These are phyloP conservation scores for Teunomyces pallodes DNA, from an alignment of 805 yeast genomes.

Conservation along the genomic window DNA sequence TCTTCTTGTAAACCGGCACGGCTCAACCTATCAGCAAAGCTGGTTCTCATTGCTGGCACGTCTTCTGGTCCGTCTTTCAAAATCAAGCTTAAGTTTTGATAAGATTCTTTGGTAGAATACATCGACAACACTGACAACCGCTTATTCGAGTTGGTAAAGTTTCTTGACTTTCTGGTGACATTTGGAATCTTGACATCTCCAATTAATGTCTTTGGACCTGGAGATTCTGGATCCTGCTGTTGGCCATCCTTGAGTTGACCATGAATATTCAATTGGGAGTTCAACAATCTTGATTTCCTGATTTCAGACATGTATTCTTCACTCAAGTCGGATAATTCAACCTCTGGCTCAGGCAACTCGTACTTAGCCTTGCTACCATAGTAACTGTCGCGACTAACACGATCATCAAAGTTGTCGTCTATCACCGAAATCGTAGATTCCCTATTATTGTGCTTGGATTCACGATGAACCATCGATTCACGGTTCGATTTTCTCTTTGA, in stretches of 20 bases:
- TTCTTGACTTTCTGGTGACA: slow-evolving; percentile 65
- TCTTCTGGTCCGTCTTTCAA: slow-evolving; percentile 19
- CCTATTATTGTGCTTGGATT: slow-evolving; percentile 17
- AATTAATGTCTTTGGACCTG: slow-evolving; percentile 48
- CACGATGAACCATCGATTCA: slow-evolving; percentile 8
- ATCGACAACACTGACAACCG: slow-evolving; percentile 70
- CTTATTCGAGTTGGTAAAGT: slow-evolving; percentile 60
- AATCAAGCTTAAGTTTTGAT: slow-evolving; percentile 51
- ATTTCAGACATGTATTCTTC: slow-evolving; percentile 46
- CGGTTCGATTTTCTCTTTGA: slow-evolving; percentile 8
- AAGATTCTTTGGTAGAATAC: slow-evolving; percentile 67
- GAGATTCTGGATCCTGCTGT: background rate
- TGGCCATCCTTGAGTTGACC: slow-evolving; percentile 7
- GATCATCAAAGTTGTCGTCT: slow-evolving; percentile 17
- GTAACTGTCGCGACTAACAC: slow-evolving; percentile 20
- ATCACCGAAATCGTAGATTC: slow-evolving; percentile 36
- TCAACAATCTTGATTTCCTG: slow-evolving; percentile 42
- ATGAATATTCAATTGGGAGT: slow-evolving; percentile 37
- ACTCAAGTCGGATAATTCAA: slow-evolving; percentile 35
- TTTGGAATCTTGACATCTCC: slow-evolving; percentile 68
- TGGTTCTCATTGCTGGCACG: slow-evolving; percentile 29
- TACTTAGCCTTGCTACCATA: slow-evolving; percentile 15
- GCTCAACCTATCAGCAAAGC: slow-evolving; percentile 43
- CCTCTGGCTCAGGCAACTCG: slow-evolving; percentile 37
- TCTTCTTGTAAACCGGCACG: slow-evolving; percentile 31